Conservation (phyloP, 2,329 filamentous ascomycete genomes). For the Apiospora rasikravindrae region DNA sequence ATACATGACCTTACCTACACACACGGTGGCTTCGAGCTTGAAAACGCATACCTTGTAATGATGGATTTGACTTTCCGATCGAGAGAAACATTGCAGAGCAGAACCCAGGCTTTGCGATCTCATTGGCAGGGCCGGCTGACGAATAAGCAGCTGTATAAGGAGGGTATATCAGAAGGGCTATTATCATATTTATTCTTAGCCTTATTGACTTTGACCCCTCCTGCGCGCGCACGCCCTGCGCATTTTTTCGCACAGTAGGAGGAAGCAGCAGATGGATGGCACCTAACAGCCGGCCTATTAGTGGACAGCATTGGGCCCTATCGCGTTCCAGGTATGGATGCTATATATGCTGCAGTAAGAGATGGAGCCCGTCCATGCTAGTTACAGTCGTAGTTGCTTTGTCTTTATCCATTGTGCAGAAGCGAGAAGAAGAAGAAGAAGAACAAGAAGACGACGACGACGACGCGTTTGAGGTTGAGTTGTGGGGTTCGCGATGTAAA, state of each 20-base stretch:
- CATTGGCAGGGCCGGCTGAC: not conserved
- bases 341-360: constrained; percentile 1
- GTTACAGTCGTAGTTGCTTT: not conserved
- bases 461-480: constrained; percentile 19
- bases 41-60: not conserved
- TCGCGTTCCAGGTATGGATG: not conserved
- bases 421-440: not conserved
- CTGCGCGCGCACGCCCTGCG: not conserved
- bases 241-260: not conserved
- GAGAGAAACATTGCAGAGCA: not conserved
- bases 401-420: not conserved
- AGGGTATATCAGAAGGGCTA: not conserved
- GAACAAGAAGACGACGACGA: not conserved
- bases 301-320: not conserved
- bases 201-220: not conserved
- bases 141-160: not conserved
- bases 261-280: not conserved
- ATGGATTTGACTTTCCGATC: not conserved
- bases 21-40: not conserved
- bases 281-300: constrained; percentile 6
- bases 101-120: not conserved
- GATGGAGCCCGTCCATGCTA: not conserved
- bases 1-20: not conserved
- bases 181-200: not conserved
- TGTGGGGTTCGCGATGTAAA: constrained; percentile 16